A percentile compares a stretch with the other conserved stretches of the same genome.
Conservation (phyloP, 2,329 filamentous ascomycete genomes). For the Cercospora nicotianae region DNA sequence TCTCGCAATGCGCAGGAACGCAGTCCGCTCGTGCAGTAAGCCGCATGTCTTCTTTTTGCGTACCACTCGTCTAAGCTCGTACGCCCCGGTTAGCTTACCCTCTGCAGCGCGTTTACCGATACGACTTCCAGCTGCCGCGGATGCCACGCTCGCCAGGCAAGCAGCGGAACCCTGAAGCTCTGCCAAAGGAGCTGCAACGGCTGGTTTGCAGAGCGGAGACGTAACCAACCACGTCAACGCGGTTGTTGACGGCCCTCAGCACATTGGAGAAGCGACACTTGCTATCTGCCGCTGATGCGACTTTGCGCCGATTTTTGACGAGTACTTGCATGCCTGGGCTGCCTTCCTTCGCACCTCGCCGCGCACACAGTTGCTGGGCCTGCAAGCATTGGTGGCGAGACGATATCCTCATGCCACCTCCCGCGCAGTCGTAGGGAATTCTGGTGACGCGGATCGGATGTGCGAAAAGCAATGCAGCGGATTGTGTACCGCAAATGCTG, state of each 20-base stretch:
- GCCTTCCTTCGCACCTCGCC: not conserved
- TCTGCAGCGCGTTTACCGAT: constrained; percentile 1
- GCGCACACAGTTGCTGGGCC: not conserved
- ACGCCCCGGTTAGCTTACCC: not conserved
- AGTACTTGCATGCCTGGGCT: not conserved
- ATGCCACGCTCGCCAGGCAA: not conserved
- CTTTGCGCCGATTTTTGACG: not conserved
- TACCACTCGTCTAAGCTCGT: not conserved
- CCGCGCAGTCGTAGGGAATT: not conserved
- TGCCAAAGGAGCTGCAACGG: not conserved
- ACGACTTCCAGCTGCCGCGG: not conserved
- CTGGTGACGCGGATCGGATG: not conserved
- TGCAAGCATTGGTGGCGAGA: not conserved
- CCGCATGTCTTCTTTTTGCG: not conserved
- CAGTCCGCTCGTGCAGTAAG: constrained; percentile 4
- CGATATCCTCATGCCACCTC: not conserved
- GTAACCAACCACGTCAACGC: not conserved
- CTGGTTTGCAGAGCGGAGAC: not conserved
- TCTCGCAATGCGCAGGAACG: constrained; percentile 3
- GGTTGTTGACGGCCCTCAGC: not conserved
- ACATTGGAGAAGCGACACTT: not conserved
- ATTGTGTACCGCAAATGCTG: not conserved
- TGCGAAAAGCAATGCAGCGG: not conserved
- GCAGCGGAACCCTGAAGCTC: not conserved
- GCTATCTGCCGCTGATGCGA: not conserved